phyloP scores from a whole-genome alignment of 139 green algal genomes.

The Picochlorum sp. region DNA sequence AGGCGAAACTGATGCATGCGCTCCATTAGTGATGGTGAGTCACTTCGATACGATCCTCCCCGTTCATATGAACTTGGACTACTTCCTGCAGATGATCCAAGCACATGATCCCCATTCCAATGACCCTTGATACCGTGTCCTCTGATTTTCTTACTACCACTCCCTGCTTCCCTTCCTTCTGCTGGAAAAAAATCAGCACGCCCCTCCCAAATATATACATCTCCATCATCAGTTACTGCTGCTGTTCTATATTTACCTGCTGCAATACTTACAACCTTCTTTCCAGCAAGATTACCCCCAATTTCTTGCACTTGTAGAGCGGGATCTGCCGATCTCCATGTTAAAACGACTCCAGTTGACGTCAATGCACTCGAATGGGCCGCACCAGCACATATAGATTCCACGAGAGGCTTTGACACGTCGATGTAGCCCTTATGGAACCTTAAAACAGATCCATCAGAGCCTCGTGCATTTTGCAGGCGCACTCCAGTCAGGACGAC shows the following conservation, averaged over 20 bases:
- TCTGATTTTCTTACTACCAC: constrained; percentile 25
- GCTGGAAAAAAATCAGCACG: constrained; percentile 27
- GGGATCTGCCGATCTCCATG: constrained; percentile 53
- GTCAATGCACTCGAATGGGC: constrained; percentile 57
- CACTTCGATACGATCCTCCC: background rate
- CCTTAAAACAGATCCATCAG: constrained; percentile 8
- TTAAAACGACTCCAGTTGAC: constrained; percentile 47
- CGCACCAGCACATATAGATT: constrained; percentile 52
- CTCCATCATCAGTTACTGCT: constrained; percentile 57
- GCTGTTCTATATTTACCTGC: constrained; percentile 80
- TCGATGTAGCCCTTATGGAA: constrained; percentile 64
- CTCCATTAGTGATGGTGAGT: background rate
- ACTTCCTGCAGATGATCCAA: background rate
- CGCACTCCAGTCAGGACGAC: constrained; percentile 40
- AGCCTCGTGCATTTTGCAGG: constrained; percentile 1
- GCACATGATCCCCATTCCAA: background rate
- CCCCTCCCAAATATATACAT: constrained; percentile 78
- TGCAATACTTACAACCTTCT: constrained; percentile 34
- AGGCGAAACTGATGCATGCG: background rate
- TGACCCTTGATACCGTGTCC: background rate
- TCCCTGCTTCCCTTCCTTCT: constrained; percentile 15
- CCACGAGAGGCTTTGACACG: constrained; percentile 45
- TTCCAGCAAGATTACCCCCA: constrained; percentile 44
- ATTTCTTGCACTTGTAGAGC: constrained; percentile 49
- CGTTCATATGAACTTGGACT: background rate